A percentile compares a stretch with the other conserved stretches of the same genome.
Conservation (phyloP, 2,329 filamentous ascomycete species). For the Beauveria sp. region DNA sequence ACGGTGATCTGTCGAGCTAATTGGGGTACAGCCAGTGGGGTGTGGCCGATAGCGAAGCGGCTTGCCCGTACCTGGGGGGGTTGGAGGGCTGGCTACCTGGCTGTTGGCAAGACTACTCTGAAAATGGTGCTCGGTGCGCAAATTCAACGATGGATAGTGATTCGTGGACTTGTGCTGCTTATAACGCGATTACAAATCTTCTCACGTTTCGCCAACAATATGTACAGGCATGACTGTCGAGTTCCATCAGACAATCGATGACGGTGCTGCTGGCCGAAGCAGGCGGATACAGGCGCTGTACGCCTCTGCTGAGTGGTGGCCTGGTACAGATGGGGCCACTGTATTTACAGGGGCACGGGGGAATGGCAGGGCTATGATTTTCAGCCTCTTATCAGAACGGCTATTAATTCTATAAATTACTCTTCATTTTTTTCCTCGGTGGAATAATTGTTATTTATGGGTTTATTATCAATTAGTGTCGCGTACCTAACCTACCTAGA, state of each 20-base stretch:
- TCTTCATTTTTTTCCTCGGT: too few relatives aligned
- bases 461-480: too few relatives aligned
- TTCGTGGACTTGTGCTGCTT: not conserved
- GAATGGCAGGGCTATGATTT: not conserved
- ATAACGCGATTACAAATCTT: not conserved
- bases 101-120: not conserved
- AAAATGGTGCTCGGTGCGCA: not conserved
- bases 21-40: not conserved
- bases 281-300: too few relatives aligned
- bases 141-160: not conserved
- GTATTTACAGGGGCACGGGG: not conserved
- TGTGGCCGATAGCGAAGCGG: not conserved
- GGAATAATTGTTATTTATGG: too few relatives aligned
- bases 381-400: not conserved
- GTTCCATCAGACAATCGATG: not conserved
- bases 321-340: not conserved
- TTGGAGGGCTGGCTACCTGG: not conserved
- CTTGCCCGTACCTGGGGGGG: not conserved
- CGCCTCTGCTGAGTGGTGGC: not conserved
- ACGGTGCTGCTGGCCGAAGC: not conserved
- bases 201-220: not conserved
- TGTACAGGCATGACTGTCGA: not conserved
- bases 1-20: slow-evolving; percentile 3
- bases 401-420: too few relatives aligned
- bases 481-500: too few relatives aligned